These are phyloP conservation scores for Hortaea sp. DNA, from an alignment of 2,329 filamentous ascomycete genomes.

Conservation along the genomic window DNA sequence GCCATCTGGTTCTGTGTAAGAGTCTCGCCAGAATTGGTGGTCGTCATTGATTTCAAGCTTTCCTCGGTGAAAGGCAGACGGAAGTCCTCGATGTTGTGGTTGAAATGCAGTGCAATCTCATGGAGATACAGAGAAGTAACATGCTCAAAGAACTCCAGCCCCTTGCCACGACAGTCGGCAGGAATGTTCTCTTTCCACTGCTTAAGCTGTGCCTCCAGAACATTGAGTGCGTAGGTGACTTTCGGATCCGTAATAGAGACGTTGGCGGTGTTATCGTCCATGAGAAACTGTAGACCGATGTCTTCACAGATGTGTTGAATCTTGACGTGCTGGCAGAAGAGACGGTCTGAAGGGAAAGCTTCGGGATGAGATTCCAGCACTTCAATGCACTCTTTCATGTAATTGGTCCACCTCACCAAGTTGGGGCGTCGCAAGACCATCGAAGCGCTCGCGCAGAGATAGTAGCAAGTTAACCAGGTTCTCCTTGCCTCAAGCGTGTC, in stretches of 20 bases:
- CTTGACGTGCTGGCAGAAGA: conserved; percentile 48
- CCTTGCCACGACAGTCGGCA: conserved; percentile 24
- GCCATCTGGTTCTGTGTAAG: conserved; percentile 38
- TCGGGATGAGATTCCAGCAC: conserved; percentile 47
- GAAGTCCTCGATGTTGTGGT: conserved; percentile 35
- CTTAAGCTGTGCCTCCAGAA: conserved; percentile 44
- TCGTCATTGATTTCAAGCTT: conserved; percentile 30
- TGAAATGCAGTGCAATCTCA: conserved; percentile 41
- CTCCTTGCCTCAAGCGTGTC: conserved; percentile 48
- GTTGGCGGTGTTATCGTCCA: conserved; percentile 42
- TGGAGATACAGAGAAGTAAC: conserved; percentile 41
- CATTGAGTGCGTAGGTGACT: conserved; percentile 45
- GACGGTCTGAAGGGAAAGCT: conserved; percentile 45
- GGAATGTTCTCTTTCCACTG: conserved; percentile 37
- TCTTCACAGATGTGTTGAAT: conserved; percentile 50
- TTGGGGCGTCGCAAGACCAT: conserved; percentile 50
- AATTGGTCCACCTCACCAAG: conserved; percentile 50
- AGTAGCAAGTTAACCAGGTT: conserved; percentile 53
- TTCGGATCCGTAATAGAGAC: conserved; percentile 46
- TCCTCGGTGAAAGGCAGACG: conserved; percentile 36
- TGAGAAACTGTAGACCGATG: conserved; percentile 45
- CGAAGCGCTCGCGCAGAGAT: conserved; percentile 47
- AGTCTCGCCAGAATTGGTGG: conserved; percentile 23
- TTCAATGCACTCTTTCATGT: conserved; percentile 53
- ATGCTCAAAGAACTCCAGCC: conserved; percentile 35